A percentile compares a stretch with the other conserved stretches of the same genome.
Evolutionary conservation across 371 early-diverging fungal genomes (phyloP).

Genomic region (Sporodiniella umbellata): DNA sequence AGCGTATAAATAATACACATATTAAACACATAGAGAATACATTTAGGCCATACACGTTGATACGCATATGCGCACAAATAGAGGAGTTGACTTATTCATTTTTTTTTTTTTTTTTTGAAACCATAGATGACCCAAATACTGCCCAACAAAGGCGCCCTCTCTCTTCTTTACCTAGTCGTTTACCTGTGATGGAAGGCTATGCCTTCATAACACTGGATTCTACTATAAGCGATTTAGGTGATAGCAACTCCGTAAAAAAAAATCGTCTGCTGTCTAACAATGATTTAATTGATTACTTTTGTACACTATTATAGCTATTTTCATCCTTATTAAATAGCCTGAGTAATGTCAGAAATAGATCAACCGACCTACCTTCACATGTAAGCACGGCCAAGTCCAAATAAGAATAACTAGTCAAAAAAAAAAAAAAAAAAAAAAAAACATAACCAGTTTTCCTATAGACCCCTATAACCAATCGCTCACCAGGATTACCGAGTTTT

Average conservation of each 20-base stretch:
- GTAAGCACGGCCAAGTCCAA: background rate
- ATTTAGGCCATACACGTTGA: no score
- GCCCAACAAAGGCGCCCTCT: background rate
- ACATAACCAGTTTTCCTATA: background rate
- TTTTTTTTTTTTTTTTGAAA: background rate
- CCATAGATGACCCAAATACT: constrained; percentile 19
- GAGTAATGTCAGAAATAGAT: no score
- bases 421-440: background rate
- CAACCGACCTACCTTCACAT: background rate
- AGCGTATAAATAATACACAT: no score
- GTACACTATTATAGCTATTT: background rate
- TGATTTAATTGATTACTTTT: background rate
- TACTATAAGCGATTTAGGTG: constrained; percentile 24
- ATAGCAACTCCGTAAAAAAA: constrained; percentile 30
- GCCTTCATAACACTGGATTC: constrained; percentile 46
- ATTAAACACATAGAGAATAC: no score
- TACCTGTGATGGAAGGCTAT: constrained; percentile 46
- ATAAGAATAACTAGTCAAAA: no score
- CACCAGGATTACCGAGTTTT: background rate
- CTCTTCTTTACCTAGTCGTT: constrained; percentile 7
- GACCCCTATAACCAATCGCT: background rate
- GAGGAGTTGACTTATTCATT: no score
- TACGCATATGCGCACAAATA: no score
- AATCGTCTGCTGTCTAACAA: background rate
- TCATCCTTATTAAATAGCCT: background rate